A percentile compares a stretch with the other conserved stretches of the same genome.
phyloP scores from a whole-genome alignment of 768 basidiomycete genomes.

The Collybia mongolica region DNA sequence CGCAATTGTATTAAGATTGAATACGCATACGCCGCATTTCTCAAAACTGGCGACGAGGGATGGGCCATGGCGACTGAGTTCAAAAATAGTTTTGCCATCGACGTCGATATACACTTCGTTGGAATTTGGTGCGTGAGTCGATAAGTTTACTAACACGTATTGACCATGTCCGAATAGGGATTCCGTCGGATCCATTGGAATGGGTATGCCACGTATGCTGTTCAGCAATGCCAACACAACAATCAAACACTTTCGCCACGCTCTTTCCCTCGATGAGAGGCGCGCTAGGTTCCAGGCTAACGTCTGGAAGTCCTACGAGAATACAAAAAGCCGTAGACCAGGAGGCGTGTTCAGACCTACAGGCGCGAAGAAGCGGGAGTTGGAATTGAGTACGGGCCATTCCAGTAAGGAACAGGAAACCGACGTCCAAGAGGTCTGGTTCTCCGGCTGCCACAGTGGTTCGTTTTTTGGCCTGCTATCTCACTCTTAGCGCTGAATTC shows the following conservation, averaged over 20 bases:
- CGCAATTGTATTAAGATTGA: too few species aligned
- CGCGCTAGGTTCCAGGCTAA: conserved; percentile 60
- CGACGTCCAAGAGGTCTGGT: conserved; percentile 67
- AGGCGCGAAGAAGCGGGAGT: not conserved
- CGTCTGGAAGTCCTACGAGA: conserved; percentile 40
- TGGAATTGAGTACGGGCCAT: not conserved
- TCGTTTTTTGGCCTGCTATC: not conserved
- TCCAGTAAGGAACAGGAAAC: conserved; percentile 16
- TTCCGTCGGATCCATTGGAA: conserved; percentile 63
- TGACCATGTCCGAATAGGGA: conserved; percentile 40
- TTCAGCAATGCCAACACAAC: conserved; percentile 57
- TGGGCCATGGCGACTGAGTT: conserved; percentile 51
- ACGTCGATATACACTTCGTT: conserved; percentile 56
- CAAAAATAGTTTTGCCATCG: conserved; percentile 53
- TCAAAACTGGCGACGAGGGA: conserved; percentile 44
- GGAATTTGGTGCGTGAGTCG: conserved; percentile 55
- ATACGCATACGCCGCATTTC: conserved; percentile 64
- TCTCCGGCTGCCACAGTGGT: conserved; percentile 54
- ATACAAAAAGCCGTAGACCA: not conserved
- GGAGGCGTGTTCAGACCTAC: conserved; percentile 16
- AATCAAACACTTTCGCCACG: conserved; percentile 63
- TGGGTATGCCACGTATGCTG: conserved; percentile 50
- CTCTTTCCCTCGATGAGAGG: conserved; percentile 62
- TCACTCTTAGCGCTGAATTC: too few species aligned
- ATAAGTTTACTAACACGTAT: not conserved